These are phyloP conservation scores for Erysiphe neolycopersici DNA, from an alignment of 2,329 filamentous ascomycete species.

Conservation along the genomic window DNA sequence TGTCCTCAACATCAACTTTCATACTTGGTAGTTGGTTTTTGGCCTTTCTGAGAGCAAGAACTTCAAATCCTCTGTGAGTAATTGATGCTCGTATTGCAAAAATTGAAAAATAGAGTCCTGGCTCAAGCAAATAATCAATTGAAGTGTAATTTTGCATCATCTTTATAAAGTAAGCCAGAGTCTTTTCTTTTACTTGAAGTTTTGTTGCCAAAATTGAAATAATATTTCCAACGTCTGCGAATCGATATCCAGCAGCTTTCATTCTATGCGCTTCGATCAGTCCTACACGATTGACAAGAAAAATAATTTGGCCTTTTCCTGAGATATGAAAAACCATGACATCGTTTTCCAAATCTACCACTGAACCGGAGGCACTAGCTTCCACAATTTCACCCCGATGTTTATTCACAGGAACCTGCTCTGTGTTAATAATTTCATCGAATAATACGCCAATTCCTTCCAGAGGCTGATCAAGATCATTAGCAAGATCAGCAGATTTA, in stretches of 20 bases:
- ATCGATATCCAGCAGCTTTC: conserved; percentile 49
- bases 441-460: conserved; percentile 41
- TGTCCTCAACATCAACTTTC: conserved; percentile 22
- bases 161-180: conserved; percentile 30
- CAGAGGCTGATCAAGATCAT: conserved; percentile 34
- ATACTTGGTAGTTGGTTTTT: conserved; percentile 34
- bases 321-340: not conserved
- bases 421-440: conserved; percentile 49
- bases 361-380: not conserved
- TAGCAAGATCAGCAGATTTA: conserved; percentile 47
- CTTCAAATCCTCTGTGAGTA: conserved; percentile 14
- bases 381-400: not conserved
- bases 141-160: conserved; percentile 34
- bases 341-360: not conserved
- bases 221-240: conserved; percentile 43
- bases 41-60: conserved; percentile 15
- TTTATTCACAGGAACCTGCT: conserved; percentile 11
- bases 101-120: conserved; percentile 29
- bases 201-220: conserved; percentile 38
- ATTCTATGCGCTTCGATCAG: conserved; percentile 34
- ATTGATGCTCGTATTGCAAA: conserved; percentile 27
- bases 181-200: conserved; percentile 40
- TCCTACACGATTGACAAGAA: conserved; percentile 41
- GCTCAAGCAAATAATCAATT: conserved; percentile 19
- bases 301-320: conserved; percentile 54